Conservation (phyloP, 2,329 filamentous ascomycete species). For the Neofusicoccum laricinum region DNA sequence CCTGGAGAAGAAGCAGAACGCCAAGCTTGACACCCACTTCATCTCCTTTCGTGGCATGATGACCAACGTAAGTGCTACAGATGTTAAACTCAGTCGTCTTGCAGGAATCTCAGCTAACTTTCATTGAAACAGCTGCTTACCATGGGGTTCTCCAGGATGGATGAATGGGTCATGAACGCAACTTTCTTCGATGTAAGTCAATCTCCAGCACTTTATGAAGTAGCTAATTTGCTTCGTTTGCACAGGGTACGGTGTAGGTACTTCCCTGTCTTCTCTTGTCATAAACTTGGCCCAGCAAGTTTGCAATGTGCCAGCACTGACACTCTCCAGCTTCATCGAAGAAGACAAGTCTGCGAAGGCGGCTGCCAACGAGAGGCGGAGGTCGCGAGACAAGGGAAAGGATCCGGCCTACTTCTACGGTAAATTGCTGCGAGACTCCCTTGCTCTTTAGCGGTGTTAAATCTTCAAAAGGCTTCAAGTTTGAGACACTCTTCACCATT, state of each 20-base stretch:
- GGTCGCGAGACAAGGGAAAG: constrained; percentile 30
- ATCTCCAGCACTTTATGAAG: not conserved
- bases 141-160: constrained; percentile 59
- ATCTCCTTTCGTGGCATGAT: constrained; percentile 98
- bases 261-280: not conserved
- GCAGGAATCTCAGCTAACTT: not conserved
- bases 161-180: constrained; percentile 92
- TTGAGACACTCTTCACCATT: constrained; percentile 80
- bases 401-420: not conserved
- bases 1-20: constrained; percentile 66
- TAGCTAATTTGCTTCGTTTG: not conserved
- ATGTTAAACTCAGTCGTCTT: not conserved
- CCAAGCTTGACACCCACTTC: constrained; percentile 71
- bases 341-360: constrained; percentile 77
- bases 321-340: constrained; percentile 72
- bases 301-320: not conserved
- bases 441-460: not conserved
- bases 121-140: constrained; percentile 64
- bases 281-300: not conserved
- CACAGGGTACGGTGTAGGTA: constrained; percentile 56
- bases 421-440: not conserved
- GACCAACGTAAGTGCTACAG: constrained; percentile 70
- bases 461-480: constrained; percentile 70
- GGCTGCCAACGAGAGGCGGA: constrained; percentile 26
- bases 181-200: constrained; percentile 71